phyloP scores from a whole-genome alignment of 495 filamentous ascomycete genomes.

The Aspergillus campestris region DNA sequence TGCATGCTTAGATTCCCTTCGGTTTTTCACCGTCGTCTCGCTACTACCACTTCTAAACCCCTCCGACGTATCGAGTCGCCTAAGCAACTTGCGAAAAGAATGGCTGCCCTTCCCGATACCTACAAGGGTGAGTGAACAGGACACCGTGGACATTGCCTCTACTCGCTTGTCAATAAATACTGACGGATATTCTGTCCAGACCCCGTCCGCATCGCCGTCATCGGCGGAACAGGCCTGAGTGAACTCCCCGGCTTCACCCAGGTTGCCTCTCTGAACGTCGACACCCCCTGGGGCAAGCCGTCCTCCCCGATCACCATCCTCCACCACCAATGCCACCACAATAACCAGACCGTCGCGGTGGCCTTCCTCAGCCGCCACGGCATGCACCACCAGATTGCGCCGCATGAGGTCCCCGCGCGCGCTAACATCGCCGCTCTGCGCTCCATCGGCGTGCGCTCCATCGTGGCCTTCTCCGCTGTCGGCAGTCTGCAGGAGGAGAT shows the following conservation, averaged over 20 bases:
- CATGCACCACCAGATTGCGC: slow-evolving; percentile 75
- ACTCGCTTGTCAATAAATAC: too few relatives aligned
- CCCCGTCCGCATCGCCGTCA: slow-evolving; percentile 84
- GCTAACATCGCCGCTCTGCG: slow-evolving; percentile 96
- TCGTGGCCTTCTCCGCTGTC: slow-evolving; percentile 93
- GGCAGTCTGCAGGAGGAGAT: slow-evolving; percentile 87
- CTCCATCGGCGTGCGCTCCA: slow-evolving; percentile 73
- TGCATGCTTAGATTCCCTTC: slow-evolving; percentile 12
- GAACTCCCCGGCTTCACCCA: slow-evolving; percentile 67
- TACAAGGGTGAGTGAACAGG: slow-evolving; percentile 38
- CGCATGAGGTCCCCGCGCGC: slow-evolving; percentile 81
- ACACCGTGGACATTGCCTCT: background rate
- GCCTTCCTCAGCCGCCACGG: slow-evolving; percentile 95
- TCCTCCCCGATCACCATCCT: slow-evolving; percentile 89
- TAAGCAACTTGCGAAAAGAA: slow-evolving; percentile 35
- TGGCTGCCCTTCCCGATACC: slow-evolving; percentile 48
- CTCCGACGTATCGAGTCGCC: slow-evolving; percentile 28
- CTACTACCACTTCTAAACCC: slow-evolving; percentile 19
- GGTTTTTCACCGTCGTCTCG: slow-evolving; percentile 15
- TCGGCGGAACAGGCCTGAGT: slow-evolving; percentile 87
- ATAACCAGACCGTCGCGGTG: slow-evolving; percentile 54
- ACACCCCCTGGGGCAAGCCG: slow-evolving; percentile 86
- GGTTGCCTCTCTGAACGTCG: slow-evolving; percentile 60
- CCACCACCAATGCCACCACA: slow-evolving; percentile 60
- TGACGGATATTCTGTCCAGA: slow-evolving; percentile 34